Evolutionary conservation across 2,329 filamentous ascomycete genomes (phyloP).

Genomic region (Herpomyces periplanetae): DNA sequence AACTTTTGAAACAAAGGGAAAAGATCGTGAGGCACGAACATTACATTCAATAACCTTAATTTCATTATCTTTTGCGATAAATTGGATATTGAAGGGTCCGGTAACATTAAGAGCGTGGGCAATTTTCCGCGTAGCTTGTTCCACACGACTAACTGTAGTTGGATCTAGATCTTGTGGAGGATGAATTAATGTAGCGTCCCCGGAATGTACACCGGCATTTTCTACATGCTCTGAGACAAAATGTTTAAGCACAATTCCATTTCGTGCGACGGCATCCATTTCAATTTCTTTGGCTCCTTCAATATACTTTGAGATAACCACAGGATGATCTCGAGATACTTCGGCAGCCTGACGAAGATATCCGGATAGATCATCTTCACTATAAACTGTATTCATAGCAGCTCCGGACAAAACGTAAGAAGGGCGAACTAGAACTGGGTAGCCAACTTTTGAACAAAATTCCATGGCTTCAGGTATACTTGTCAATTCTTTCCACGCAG

Average conservation of each 20-base stretch:
- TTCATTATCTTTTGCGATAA: slow-evolving; percentile 96
- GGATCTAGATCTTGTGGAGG: slow-evolving; percentile 68
- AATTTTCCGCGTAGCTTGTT: slow-evolving; percentile 81
- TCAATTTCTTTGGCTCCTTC: slow-evolving; percentile 98
- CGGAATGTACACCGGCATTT: slow-evolving; percentile 90
- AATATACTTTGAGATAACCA: slow-evolving; percentile 97
- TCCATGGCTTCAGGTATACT: slow-evolving; percentile 57
- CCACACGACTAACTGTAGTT: slow-evolving; percentile 61
- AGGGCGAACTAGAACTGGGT: slow-evolving; percentile 71
- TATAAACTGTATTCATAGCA: slow-evolving; percentile 98
- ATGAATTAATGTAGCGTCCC: slow-evolving; percentile 74
- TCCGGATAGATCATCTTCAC: slow-evolving; percentile 51
- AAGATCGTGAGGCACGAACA: slow-evolving; percentile 71
- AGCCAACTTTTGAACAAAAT: slow-evolving; percentile 60
- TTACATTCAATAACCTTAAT: slow-evolving; percentile 99
- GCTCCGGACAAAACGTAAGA: slow-evolving; percentile 90
- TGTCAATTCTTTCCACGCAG: slow-evolving; percentile 86
- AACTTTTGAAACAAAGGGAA: slow-evolving; percentile 92
- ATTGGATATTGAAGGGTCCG: slow-evolving; percentile 92
- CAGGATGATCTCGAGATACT: slow-evolving; percentile 73
- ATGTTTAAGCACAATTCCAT: slow-evolving; percentile 62
- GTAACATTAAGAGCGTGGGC: slow-evolving; percentile 74
- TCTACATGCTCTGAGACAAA: slow-evolving; percentile 97
- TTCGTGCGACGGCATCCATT: slow-evolving; percentile 83
- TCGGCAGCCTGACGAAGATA: slow-evolving; percentile 69